phyloP scores from a whole-genome alignment of 768 basidiomycete genomes.

The Cystofilobasidium ferigula region DNA sequence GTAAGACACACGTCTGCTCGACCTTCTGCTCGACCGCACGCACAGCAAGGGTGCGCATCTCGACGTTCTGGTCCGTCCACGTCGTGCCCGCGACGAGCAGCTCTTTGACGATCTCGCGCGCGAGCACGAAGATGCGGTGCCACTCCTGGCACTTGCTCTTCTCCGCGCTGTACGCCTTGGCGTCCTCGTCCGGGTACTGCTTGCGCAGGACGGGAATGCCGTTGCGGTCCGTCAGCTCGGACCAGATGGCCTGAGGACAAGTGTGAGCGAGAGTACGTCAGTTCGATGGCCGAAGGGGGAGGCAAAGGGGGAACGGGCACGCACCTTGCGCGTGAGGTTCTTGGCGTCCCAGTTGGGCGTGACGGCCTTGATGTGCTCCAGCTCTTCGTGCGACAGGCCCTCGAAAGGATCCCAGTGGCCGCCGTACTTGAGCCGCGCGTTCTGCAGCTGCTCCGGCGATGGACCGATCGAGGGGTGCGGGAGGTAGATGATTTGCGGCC shows the following conservation, averaged over 20 bases:
- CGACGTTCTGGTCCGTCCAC: slow-evolving; percentile 8
- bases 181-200: background rate
- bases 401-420: background rate
- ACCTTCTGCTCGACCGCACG: slow-evolving; percentile 5
- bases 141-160: slow-evolving; percentile 4
- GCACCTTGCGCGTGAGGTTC: slow-evolving; percentile 5
- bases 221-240: slow-evolving; percentile 11
- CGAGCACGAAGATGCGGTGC: slow-evolving; percentile 6
- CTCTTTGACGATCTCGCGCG: background rate
- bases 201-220: slow-evolving; percentile 9
- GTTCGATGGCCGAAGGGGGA: background rate
- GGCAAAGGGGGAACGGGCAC: background rate
- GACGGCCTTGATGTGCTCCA: background rate
- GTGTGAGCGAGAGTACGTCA: background rate
- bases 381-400: background rate
- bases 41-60: background rate
- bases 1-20: background rate
- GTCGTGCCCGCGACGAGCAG: slow-evolving; percentile 8
- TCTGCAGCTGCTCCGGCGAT: background rate
- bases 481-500: slow-evolving; percentile 3
- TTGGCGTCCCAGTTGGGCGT: slow-evolving; percentile 11
- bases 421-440: background rate
- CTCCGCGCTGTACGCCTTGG: slow-evolving; percentile 5
- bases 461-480: background rate
- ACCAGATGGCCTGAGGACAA: background rate